Conservation (phyloP, 2,329 filamentous ascomycete species). For the Piedraia hortae region DNA sequence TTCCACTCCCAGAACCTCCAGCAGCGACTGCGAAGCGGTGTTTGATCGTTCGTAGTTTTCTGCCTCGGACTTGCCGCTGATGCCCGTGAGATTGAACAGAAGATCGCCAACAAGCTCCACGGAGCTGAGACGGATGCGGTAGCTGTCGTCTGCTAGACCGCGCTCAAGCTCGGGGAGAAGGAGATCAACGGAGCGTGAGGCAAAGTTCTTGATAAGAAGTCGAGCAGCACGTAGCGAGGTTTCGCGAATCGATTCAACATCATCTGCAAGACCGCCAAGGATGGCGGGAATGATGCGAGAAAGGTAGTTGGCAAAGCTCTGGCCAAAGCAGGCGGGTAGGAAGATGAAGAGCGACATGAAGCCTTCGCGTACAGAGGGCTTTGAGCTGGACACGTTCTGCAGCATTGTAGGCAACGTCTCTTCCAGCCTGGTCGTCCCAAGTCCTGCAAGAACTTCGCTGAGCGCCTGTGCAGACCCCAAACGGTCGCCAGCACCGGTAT, state of each 20-base stretch:
- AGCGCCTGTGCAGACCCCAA: slow-evolving; percentile 90
- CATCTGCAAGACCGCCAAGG: slow-evolving; percentile 75
- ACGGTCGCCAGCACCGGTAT: slow-evolving; percentile 85
- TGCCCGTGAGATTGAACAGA: slow-evolving; percentile 89
- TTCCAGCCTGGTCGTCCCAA: slow-evolving; percentile 76
- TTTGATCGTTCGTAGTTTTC: slow-evolving; percentile 56
- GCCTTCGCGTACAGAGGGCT: slow-evolving; percentile 73
- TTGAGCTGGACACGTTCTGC: slow-evolving; percentile 81
- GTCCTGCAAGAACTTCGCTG: slow-evolving; percentile 78
- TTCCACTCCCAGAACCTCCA: slow-evolving; percentile 83
- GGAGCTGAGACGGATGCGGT: slow-evolving; percentile 91
- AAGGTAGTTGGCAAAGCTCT: slow-evolving; percentile 91
- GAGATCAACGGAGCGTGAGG: slow-evolving; percentile 77
- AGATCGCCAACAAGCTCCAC: slow-evolving; percentile 92
- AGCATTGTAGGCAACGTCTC: slow-evolving; percentile 89
- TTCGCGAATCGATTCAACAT: slow-evolving; percentile 86
- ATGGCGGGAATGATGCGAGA: slow-evolving; percentile 90
- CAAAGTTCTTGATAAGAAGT: slow-evolving; percentile 93
- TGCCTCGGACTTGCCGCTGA: slow-evolving; percentile 48
- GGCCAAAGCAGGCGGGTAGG: slow-evolving; percentile 93
- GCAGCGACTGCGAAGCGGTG: slow-evolving; percentile 75
- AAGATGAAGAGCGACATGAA: slow-evolving; percentile 99
- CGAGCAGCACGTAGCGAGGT: slow-evolving; percentile 86
- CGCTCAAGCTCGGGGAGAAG: slow-evolving; percentile 84
- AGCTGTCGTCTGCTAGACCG: slow-evolving; percentile 87